phyloP scores from a whole-genome alignment of 2,329 filamentous ascomycete species.

The Trichoderma hamatum region DNA sequence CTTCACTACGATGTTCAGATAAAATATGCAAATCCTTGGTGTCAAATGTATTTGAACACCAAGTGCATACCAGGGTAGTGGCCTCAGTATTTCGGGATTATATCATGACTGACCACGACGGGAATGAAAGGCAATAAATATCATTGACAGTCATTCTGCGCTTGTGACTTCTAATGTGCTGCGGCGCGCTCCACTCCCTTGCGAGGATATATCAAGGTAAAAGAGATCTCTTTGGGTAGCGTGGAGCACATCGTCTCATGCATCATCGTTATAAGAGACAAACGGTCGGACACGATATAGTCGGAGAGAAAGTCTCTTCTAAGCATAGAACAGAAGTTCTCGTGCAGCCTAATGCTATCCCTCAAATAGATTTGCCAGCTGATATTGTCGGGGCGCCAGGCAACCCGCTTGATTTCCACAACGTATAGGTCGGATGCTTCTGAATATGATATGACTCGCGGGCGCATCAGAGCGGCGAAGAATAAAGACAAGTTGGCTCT shows the following conservation, averaged over 20 bases:
- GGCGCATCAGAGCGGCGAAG: not conserved
- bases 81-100: not conserved
- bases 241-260: not conserved
- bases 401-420: not conserved
- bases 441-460: not conserved
- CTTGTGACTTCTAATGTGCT: not conserved
- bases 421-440: not conserved
- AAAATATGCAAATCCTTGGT: not conserved
- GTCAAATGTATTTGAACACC: not conserved
- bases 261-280: too few species aligned
- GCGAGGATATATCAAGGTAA: too few species aligned
- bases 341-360: too few species aligned
- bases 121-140: not conserved
- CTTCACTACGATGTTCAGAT: not conserved
- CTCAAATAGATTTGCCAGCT: too few species aligned
- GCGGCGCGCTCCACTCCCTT: too few species aligned
- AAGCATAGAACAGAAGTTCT: too few species aligned
- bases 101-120: too few species aligned
- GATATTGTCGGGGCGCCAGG: not conserved
- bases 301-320: too few species aligned
- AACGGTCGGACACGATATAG: too few species aligned
- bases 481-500: not conserved
- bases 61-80: not conserved
- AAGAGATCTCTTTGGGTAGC: not conserved
- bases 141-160: not conserved